A percentile compares a stretch with the other conserved stretches of the same genome.
Evolutionary conservation across 805 yeast genomes (phyloP).

Genomic region (Tetrapisispora namnaoensis): DNA sequence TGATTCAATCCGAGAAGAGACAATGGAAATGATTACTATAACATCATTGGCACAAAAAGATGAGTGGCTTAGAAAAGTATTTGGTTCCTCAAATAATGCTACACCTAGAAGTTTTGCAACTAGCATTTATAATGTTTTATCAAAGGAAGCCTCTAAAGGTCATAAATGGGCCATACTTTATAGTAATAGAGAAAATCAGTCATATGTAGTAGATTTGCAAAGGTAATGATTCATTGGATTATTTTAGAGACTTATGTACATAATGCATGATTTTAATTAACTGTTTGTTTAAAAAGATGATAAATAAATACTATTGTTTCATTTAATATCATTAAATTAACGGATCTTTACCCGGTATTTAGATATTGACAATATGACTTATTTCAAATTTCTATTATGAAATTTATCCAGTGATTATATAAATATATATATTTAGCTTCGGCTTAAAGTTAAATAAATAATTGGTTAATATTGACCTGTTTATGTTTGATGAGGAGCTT

Average conservation of each 20-base stretch:
- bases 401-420: too few relatives aligned
- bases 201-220: constrained; percentile 57
- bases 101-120: constrained; percentile 72
- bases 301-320: too few relatives aligned
- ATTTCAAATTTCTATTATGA: neutral
- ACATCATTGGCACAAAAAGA: constrained; percentile 70
- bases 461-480: too few relatives aligned
- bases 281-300: too few relatives aligned
- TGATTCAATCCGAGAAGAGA: constrained; percentile 72
- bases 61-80: constrained; percentile 66
- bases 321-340: too few relatives aligned
- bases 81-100: constrained; percentile 67
- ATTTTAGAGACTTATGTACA: neutral
- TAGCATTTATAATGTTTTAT: constrained; percentile 60
- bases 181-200: constrained; percentile 68
- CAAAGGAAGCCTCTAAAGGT: constrained; percentile 64
- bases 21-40: constrained; percentile 69
- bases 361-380: too few relatives aligned
- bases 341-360: neutral
- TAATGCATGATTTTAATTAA: too few relatives aligned
- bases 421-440: too few relatives aligned
- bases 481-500: too few relatives aligned
- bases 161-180: constrained; percentile 66
- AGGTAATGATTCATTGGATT: constrained; percentile 27
- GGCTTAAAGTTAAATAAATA: too few relatives aligned